Evolutionary conservation across 345 rosid species (phyloP).

Genomic region (Sonneratia caseolaris): DNA sequence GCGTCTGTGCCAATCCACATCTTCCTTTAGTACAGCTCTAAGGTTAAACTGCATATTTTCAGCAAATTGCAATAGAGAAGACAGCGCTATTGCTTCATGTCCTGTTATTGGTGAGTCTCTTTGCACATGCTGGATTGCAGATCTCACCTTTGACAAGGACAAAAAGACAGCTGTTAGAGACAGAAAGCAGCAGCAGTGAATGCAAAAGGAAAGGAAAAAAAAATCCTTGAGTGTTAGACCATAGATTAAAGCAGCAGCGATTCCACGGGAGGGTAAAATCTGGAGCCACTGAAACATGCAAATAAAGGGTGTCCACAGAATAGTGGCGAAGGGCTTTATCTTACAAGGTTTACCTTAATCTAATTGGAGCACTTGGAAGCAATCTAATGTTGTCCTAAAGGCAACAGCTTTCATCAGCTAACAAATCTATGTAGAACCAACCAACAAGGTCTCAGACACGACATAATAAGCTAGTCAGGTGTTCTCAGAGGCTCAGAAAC

Average conservation of each 20-base stretch:
- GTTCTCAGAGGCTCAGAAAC: background rate
- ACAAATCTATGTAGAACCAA: background rate
- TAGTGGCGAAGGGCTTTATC: background rate
- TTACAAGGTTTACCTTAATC: too few relatives aligned
- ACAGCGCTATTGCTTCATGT: constrained; percentile 58
- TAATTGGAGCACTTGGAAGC: too few relatives aligned
- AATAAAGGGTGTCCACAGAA: background rate
- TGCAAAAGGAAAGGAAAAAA: background rate
- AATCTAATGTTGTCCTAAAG: background rate
- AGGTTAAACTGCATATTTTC: constrained; percentile 56
- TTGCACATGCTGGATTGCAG: constrained; percentile 35
- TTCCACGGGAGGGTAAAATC: background rate
- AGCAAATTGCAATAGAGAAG: constrained; percentile 43
- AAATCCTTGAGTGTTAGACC: background rate
- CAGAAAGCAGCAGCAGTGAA: background rate
- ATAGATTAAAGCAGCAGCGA: background rate
- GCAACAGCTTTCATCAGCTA: background rate
- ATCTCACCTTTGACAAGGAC: constrained; percentile 38
- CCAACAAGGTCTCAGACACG: background rate
- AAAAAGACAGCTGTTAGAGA: background rate
- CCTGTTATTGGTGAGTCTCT: constrained; percentile 37
- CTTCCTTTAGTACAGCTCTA: constrained; percentile 59
- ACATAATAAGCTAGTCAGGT: background rate
- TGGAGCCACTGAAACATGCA: background rate
- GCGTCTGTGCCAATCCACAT: constrained; percentile 50